Conservation (phyloP, 345 rosid species). For the Eucalyptus decipiens region DNA sequence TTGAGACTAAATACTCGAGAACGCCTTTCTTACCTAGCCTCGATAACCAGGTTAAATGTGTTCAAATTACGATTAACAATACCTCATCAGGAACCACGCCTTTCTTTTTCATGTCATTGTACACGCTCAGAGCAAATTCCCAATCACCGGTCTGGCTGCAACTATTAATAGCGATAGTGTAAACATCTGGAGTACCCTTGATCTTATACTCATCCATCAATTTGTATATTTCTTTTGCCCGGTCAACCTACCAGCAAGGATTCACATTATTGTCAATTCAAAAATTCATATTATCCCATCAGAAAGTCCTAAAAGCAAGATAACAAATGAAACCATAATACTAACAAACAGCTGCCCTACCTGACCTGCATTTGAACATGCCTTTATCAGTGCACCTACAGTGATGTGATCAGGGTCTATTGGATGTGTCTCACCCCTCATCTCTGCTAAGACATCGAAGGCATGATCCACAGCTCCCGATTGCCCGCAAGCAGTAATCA, state of each 20-base stretch:
- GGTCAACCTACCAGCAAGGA: slow-evolving; percentile 49
- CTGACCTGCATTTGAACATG: slow-evolving; percentile 85
- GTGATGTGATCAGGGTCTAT: slow-evolving; percentile 95
- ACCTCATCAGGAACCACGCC: slow-evolving; percentile 84
- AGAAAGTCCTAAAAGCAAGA: neutral
- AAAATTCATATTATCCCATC: neutral
- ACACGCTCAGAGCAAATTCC: slow-evolving; percentile 64
- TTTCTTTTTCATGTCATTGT: slow-evolving; percentile 66
- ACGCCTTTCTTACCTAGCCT: neutral
- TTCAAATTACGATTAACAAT: neutral
- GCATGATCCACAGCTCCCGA: slow-evolving; percentile 98
- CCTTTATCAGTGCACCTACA: slow-evolving; percentile 80
- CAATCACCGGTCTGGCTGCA: slow-evolving; percentile 87
- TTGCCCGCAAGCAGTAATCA: slow-evolving; percentile 93
- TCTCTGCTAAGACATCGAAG: slow-evolving; percentile 94
- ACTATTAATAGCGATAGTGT: slow-evolving; percentile 73
- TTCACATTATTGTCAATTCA: neutral
- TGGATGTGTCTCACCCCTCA: slow-evolving; percentile 75
- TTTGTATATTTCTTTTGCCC: slow-evolving; percentile 69
- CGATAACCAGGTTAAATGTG: neutral
- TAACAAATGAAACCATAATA: neutral
- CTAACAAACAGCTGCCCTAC: slow-evolving; percentile 15
- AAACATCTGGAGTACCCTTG: slow-evolving; percentile 89
- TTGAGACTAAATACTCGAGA: neutral
- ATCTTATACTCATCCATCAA: slow-evolving; percentile 63